Evolutionary conservation across 2,329 filamentous ascomycete genomes (phyloP), one percentile per base, ranked within the genome.

Genomic region (Tolypocladium ovalisporum): DNA sequence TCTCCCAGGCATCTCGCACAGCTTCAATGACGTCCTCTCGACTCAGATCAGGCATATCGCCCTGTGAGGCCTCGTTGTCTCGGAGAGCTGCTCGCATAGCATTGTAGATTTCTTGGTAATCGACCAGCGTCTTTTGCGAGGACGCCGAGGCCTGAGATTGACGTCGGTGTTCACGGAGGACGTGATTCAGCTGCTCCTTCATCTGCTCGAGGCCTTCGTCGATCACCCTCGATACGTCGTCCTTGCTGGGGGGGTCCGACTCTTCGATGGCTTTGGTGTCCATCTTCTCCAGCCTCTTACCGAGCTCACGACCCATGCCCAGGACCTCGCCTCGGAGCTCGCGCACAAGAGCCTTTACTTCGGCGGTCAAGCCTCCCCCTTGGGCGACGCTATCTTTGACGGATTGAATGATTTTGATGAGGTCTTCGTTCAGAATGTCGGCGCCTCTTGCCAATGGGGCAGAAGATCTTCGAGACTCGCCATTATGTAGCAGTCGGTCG

Each of bases 311-410:
- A 4, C 93, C 93, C 92, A 97, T 97, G 3, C 91, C 92, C 5
- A 97, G 79, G 10, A 97, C 91, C 68, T 97, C 93, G 3, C 91
- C 92, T 27, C 93, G 86, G 39, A 97, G 79, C 66, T 97, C 92
- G 29, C 91, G 86, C 10, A 97, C 89, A 10, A 96, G 79, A 4
- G 90, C 86, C 72, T 97, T 97, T 62, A 96, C 90, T 69, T 96
- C 90, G 57, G 90, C 90, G 1, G 91, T 96, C 55, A 97, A 81
- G 6, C 92, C 90, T 58, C 93, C 93, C 44, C 89, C 86, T 70
- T 96, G 89, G 0, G 89, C 81, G 57, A 97, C 88, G 64, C 91
- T 96, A 68, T 95, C 91, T 69, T 96, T 97, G 69, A 97, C 88
- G 58, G 87, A 87, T 61, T 87, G 86, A 58, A 97, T 86, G 51